Conservation (phyloP, 164 flowering plant species). For the Dillenia turbinata region DNA sequence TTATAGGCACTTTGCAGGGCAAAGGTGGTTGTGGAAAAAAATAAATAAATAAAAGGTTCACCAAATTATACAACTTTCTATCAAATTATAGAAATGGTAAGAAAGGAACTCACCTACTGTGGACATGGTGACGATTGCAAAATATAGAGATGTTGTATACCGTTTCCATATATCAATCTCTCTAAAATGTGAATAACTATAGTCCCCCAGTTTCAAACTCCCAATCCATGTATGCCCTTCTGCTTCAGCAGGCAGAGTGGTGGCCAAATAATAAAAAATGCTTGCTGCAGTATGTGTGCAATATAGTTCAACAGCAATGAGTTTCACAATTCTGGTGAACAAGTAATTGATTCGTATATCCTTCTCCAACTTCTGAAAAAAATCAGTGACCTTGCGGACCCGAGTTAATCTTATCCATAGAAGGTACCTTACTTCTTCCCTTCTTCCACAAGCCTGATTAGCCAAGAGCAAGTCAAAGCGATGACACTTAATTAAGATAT, state of each 20-base stretch:
- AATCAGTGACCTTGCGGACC: conserved; percentile 38
- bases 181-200: conserved; percentile 56
- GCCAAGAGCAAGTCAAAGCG: neutral
- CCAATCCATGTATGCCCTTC: conserved; percentile 90
- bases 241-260: conserved; percentile 50
- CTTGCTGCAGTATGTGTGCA: conserved; percentile 84
- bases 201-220: conserved; percentile 63
- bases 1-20: no score
- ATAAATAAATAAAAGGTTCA: conserved; percentile 2
- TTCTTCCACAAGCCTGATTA: conserved; percentile 46
- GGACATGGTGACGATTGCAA: conserved; percentile 68
- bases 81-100: no score
- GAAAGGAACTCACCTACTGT: conserved; percentile 47
- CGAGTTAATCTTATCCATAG: conserved; percentile 61
- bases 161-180: conserved; percentile 70
- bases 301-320: conserved; percentile 58
- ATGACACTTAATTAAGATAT: neutral
- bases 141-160: conserved; percentile 53
- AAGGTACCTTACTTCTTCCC: conserved; percentile 57
- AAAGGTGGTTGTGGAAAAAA: no score
- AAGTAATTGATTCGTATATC: conserved; percentile 66
- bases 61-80: no score
- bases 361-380: conserved; percentile 59
- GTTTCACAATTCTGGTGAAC: conserved; percentile 64
- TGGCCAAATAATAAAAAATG: conserved; percentile 72